Percentiles rank a stretch among this genome's conserved stretches.
phyloP scores from a whole-genome alignment of 495 filamentous ascomycete species.

The Neurospora intermedia region DNA sequence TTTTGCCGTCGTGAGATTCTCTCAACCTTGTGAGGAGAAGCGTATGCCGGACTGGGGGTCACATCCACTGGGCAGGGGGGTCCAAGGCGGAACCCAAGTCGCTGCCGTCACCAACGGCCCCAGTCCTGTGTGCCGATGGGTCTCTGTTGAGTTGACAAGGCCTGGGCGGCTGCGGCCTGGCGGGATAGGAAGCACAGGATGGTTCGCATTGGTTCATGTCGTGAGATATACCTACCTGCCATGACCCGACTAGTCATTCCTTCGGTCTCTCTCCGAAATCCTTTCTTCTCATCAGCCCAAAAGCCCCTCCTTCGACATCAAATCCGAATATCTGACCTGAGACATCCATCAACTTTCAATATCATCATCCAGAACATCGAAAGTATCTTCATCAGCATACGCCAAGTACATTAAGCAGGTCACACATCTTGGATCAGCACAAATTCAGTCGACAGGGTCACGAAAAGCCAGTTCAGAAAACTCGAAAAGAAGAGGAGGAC shows the following conservation, averaged over 20 bases:
- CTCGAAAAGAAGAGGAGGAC: background rate
- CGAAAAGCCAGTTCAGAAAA: background rate
- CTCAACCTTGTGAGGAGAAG: constrained; percentile 7
- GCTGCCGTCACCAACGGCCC: background rate
- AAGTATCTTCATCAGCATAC: background rate
- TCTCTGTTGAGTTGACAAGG: background rate
- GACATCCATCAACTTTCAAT: background rate
- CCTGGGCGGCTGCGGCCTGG: background rate
- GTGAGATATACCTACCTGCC: background rate
- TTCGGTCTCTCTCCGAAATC: background rate
- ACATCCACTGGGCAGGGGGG: background rate
- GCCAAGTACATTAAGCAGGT: background rate
- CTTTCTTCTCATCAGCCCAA: background rate
- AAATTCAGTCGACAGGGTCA: background rate
- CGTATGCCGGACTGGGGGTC: background rate
- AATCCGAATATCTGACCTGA: background rate
- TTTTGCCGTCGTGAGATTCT: constrained; percentile 9
- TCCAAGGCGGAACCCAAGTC: background rate
- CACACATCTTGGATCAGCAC: background rate
- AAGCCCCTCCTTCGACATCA: background rate
- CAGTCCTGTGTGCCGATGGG: constrained; percentile 3
- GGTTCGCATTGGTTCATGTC: background rate
- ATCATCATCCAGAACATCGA: background rate
- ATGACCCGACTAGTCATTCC: background rate
- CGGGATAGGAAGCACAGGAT: background rate